A percentile compares a stretch with the other conserved stretches of the same genome.
phyloP scores from a whole-genome alignment of 2,329 filamentous ascomycete genomes.

The Colletotrichum sp. region DNA sequence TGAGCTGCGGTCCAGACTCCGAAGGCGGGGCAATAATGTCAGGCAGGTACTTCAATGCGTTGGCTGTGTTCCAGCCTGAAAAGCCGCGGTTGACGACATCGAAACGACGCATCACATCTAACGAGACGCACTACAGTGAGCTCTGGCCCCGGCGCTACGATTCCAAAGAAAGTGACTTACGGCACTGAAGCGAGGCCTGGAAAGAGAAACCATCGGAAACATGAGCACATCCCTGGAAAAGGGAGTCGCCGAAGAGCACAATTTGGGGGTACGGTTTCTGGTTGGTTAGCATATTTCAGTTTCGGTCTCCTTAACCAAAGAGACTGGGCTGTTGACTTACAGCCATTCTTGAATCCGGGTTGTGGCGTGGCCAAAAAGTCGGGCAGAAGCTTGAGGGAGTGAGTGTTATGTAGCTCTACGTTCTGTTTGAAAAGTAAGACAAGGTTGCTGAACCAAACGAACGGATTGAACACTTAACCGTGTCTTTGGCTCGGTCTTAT shows the following conservation, averaged over 20 bases:
- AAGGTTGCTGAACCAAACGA: background rate
- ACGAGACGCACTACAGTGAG: slow-evolving; percentile 16
- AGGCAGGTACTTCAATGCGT: slow-evolving; percentile 73
- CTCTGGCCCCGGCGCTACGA: slow-evolving; percentile 39
- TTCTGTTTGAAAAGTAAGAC: background rate
- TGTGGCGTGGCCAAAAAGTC: background rate
- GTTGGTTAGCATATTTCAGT: background rate
- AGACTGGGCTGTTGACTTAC: background rate
- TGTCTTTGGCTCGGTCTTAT: background rate
- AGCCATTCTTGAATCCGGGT: background rate
- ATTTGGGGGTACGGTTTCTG: slow-evolving; percentile 66
- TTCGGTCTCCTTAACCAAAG: background rate
- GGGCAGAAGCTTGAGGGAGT: background rate
- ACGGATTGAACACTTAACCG: background rate
- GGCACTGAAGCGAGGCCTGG: slow-evolving; percentile 71
- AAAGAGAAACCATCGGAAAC: slow-evolving; percentile 75
- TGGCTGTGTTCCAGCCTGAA: slow-evolving; percentile 82
- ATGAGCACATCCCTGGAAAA: slow-evolving; percentile 73
- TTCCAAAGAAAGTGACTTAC: slow-evolving; percentile 56
- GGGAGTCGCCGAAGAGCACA: slow-evolving; percentile 88
- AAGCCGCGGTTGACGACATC: slow-evolving; percentile 91
- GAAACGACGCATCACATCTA: slow-evolving; percentile 76
- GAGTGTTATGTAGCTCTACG: background rate
- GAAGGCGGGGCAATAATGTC: slow-evolving; percentile 73
- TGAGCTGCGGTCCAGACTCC: slow-evolving; percentile 61